A percentile compares a stretch with the other conserved stretches of the same genome.
phyloP scores from a whole-genome alignment of 2,329 filamentous ascomycete species.

The Aspergillus clavatus region DNA sequence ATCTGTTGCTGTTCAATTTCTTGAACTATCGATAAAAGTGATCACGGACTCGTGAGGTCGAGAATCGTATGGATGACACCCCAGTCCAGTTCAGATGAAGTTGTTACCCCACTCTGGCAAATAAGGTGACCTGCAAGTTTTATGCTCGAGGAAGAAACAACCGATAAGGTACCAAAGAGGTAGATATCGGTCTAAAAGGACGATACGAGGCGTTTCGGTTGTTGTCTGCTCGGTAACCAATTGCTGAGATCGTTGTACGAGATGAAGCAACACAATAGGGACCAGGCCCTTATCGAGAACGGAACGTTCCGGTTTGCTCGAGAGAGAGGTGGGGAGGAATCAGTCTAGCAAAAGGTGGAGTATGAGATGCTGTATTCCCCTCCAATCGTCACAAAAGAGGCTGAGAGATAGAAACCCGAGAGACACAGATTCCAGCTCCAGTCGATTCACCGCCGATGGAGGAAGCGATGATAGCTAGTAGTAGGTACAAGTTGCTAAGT shows the following conservation, averaged over 20 bases:
- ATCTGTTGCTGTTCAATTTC: neutral
- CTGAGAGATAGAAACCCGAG: no score
- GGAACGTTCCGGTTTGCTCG: neutral
- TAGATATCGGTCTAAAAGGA: neutral
- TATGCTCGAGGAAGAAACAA: neutral
- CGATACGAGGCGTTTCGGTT: neutral
- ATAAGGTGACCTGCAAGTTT: no score
- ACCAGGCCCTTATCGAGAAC: neutral
- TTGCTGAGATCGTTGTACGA: neutral
- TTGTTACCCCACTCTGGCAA: neutral
- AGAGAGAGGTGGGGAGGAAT: neutral
- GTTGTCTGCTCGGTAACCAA: neutral
- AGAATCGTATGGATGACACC: neutral
- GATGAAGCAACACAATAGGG: neutral
- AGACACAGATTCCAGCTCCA: no score
- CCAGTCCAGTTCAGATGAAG: neutral
- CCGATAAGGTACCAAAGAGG: neutral
- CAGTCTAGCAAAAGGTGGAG: neutral
- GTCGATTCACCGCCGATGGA: no score
- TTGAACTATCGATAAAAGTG: neutral
- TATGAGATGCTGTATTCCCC: no score
- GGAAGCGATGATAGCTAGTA: no score
- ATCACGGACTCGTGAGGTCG: neutral
- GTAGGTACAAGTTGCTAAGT: no score
- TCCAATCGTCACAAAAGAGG: no score